Percentiles rank a stretch among this genome's conserved stretches.
Conservation (phyloP, 768 basidiomycete genomes). For the Pisolithus orientalis region DNA sequence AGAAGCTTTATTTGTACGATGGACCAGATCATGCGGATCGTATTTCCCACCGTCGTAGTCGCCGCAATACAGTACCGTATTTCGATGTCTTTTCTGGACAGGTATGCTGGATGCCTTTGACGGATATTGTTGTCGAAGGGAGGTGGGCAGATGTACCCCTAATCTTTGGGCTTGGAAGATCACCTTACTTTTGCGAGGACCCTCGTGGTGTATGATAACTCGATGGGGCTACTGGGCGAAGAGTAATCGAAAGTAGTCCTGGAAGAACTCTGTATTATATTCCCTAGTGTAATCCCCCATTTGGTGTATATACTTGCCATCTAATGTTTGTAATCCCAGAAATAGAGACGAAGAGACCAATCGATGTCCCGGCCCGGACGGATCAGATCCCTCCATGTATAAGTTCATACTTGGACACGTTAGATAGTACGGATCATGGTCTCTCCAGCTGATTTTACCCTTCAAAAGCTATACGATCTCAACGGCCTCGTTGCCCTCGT, state of each 20-base stretch:
- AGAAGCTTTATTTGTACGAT: slow-evolving; percentile 44
- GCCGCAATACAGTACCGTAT: slow-evolving; percentile 28
- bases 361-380: too few species aligned
- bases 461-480: slow-evolving; percentile 40
- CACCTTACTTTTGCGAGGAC: slow-evolving; percentile 9
- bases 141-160: slow-evolving; percentile 21
- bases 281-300: too few species aligned
- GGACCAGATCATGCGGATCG: slow-evolving; percentile 6
- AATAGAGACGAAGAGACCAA: too few species aligned
- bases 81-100: slow-evolving; percentile 1
- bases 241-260: too few species aligned
- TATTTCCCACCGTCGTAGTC: slow-evolving; percentile 25
- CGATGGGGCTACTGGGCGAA: too few species aligned
- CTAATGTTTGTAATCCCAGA: too few species aligned
- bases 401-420: too few species aligned
- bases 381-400: too few species aligned
- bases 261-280: too few species aligned
- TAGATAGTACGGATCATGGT: slow-evolving; percentile 12
- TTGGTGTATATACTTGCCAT: too few species aligned
- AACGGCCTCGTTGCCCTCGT: slow-evolving; percentile 49
- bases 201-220: slow-evolving; percentile 7
- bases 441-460: slow-evolving; percentile 16
- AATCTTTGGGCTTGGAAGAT: slow-evolving; percentile 7
- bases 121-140: slow-evolving; percentile 16
- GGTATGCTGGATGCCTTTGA: slow-evolving; percentile 4